Base-by-base conservation (phyloP, 805 yeast species). In the Wickerhamomyces tratensis region DNA sequence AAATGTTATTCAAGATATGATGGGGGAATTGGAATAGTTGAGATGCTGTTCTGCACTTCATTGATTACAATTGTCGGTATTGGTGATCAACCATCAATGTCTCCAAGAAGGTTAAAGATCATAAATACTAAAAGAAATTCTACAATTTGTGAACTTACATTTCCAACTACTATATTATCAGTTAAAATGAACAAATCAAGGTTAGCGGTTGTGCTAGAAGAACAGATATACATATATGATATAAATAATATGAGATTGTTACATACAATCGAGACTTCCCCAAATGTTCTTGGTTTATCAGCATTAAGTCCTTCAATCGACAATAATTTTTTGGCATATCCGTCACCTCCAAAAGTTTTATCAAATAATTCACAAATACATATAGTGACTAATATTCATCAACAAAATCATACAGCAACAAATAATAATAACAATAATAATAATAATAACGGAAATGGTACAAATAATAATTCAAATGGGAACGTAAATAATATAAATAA, bases 51-150 rank as follows among this genome's bases (percentile, higher is more conserved):
- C 52, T 70, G 79, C 35, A 80, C 91, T 0, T 79, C 87, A 3
- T 63, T 84, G 36, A 61, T 84, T 29, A 88, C 86, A 6, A 66
- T 81, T 12, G 87, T 83, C n/a, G 86, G 83, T 0, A 56, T 77
- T 33, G 88, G 88, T 0, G 86, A 81, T 45, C 82, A 75, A 45
- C 75, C 82, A 3, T 61, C 71, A 5, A 69, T 77, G 53, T 77
- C 86, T 8, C 94, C 95, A n/a, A 71, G 96, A 46, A 77, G 88
- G 49, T 71, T 91, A 46, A 79, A 80, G 55, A 79, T 91, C 42
- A 69, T 89, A 44, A 93, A 93, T 63, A 86, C 96, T 2, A 86
- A 86, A 58, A 66, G 62, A 48, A 62, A 64, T 44, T 58, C 75
- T 0, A 63, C 69, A 1, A 83, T 84, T 12, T 84, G 93, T 58